These are phyloP conservation scores for Exophiala mesophila DNA, from an alignment of 2,329 filamentous ascomycete species.

Conservation along the genomic window DNA sequence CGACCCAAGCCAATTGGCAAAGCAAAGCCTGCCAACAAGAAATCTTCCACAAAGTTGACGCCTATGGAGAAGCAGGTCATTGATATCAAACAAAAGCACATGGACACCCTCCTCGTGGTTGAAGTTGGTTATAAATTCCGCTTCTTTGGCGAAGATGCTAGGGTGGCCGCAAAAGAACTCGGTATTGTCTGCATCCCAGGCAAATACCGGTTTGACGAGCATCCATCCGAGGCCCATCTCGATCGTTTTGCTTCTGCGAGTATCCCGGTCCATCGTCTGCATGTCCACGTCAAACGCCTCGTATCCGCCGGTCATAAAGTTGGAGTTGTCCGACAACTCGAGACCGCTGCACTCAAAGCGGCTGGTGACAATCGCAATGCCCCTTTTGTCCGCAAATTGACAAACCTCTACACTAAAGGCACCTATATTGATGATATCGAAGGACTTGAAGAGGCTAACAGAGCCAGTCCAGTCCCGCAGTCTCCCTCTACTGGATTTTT, in stretches of 20 bases:
- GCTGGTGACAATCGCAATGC: conserved; percentile 90
- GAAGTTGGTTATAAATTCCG: conserved; percentile 98
- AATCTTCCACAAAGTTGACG: conserved; percentile 76
- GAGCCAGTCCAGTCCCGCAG: conserved; percentile 54
- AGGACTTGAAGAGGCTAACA: conserved; percentile 56
- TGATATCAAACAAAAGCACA: conserved; percentile 85
- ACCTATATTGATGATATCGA: conserved; percentile 95
- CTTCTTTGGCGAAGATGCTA: conserved; percentile 93
- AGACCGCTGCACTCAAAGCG: conserved; percentile 93
- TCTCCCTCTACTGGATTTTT: conserved; percentile 73
- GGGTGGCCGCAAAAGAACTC: conserved; percentile 80
- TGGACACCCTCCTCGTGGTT: conserved; percentile 84
- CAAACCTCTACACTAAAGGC: conserved; percentile 95
- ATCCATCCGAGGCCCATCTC: conserved; percentile 85
- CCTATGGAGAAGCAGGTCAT: conserved; percentile 91
- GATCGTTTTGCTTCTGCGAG: conserved; percentile 92
- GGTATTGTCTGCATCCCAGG: conserved; percentile 96
- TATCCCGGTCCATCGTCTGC: conserved; percentile 84
- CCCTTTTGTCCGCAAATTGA: conserved; percentile 86
- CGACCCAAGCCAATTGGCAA: conserved; percentile 40
- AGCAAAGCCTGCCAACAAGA: conserved; percentile 56
- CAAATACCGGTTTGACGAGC: conserved; percentile 90
- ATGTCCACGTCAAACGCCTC: conserved; percentile 89
- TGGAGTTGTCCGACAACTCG: conserved; percentile 86
- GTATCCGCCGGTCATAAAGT: conserved; percentile 93